Conservation (phyloP, 1,139 yeast genomes). For the Blastobotrys raffinosifermentans region DNA sequence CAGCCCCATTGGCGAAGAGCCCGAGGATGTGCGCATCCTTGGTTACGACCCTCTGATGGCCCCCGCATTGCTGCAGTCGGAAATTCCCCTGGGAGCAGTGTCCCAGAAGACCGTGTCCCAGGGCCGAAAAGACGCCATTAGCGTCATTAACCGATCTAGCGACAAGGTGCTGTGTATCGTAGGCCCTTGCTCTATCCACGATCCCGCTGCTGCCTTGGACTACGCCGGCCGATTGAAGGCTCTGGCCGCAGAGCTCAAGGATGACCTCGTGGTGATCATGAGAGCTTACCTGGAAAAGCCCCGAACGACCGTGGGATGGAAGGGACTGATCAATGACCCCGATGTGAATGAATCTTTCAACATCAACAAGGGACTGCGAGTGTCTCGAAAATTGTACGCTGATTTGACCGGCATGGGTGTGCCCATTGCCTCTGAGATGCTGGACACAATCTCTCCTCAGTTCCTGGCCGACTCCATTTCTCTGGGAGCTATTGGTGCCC, state of each 20-base stretch:
- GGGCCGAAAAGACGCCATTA: conserved; percentile 72
- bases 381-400: conserved; percentile 78
- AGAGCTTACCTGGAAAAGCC: conserved; percentile 98
- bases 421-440: conserved; percentile 96
- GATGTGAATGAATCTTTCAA: conserved; percentile 88
- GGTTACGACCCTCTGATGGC: conserved; percentile 91
- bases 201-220: conserved; percentile 80
- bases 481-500: conserved; percentile 97
- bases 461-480: conserved; percentile 85
- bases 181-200: conserved; percentile 97
- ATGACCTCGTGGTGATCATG: conserved; percentile 82
- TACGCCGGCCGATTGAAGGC: conserved; percentile 69
- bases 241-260: conserved; percentile 60
- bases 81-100: conserved; percentile 59
- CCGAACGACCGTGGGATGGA: conserved; percentile 99
- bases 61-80: conserved; percentile 78
- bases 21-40: conserved; percentile 81
- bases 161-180: conserved; percentile 79
- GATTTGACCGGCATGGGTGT: conserved; percentile 68
- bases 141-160: conserved; percentile 64
- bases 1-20: conserved; percentile 45
- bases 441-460: conserved; percentile 98
- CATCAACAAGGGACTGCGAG: conserved; percentile 89
- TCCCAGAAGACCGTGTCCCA: conserved; percentile 63
- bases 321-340: conserved; percentile 95